Evolutionary conservation across 1,284 basidiomycete genomes (phyloP), one percentile per base, ranked within the genome.

Genomic region (Clitocybe nebularis): DNA sequence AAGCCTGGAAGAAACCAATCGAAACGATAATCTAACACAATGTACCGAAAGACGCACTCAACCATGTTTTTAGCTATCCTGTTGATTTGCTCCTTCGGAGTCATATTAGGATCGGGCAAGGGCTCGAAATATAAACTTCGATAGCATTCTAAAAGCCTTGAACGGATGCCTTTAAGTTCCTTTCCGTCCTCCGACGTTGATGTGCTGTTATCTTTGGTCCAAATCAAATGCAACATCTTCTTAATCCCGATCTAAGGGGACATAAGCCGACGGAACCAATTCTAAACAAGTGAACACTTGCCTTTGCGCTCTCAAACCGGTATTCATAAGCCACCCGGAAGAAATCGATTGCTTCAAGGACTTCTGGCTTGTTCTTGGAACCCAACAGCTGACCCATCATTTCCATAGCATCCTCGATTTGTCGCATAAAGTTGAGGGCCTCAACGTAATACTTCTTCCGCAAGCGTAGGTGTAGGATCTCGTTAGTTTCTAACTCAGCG

Each of bases 61-160:
- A 99, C 92, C 82, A 99, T 91, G 62, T 99, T 97, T 67, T 93
- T 93, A n/a, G 94, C 80, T 36, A 99, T 95, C n/a, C 93, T 75
- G 53, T 84, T 93, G 44, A 96, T 78, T 60, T 97, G 91, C 47
- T 85, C 84, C 61, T 93, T 93, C 0, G 86, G 77, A 16, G 35
- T 29, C 36, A 48, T 45, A 14, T 82, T 77, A 53, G 90, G 67
- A 50, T 77, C 79, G 0, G 73, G 68, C 1, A 89, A 59, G 2
- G 84, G 77, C 43, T 94, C 93, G 58, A 99, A 97, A 69, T 96
- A 99, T 43, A 99, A 67, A 42, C 63, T 81, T 30, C 82, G 78
- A 61, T 99, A 98, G 57, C 89, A 91, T 53, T 98, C 95, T 52
- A 99, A 75, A 36, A 99, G 74, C 30, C 88, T 79, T 36, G 86